Base-by-base conservation (phyloP, 73 alveolate species). In the Paramecium pentaurelia region DNA sequence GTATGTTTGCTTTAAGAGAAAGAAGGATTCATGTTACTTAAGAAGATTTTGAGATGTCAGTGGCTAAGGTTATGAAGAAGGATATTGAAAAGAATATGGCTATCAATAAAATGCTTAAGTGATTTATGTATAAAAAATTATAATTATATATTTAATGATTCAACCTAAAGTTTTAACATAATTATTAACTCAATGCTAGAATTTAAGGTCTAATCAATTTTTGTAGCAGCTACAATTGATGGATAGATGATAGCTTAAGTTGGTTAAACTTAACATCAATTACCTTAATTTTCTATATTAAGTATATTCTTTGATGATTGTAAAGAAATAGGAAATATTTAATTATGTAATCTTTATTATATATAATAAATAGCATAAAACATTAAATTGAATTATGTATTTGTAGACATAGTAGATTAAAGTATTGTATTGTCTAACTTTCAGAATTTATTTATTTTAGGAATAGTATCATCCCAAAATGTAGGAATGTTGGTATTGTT, bases 41-140 rank as follows among this genome's bases (percentile, higher is more conserved):
- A 87, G 99, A 99, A 89, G 99, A 99, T 92, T 99, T 99, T 91
- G 99, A 99, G 93, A 96, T 99, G 96, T 99, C 99, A 8, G 99
- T 97, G 18, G 98, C 99, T 22, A 99, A 99, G 96, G 99, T 99
- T 51, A 98, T 97, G 99, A 98, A 98, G 96, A 99, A 99, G 93
- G 99, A 99, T 88, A 95, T 97, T 51, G 99, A 99, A 91, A 98
- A 98, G 98, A 98, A 98, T 87, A 96, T 97, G 97, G 96, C 99
- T 44, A 88, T 98, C 86, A 96, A 96, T 95, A 94, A 96, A 93
- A 91, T 96, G 91, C 93, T 96, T 96, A 96, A 94, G 94, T 93
- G 93, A 32, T 14, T 16, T 32, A 60, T n/a, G 58, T 88, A 25
- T 42, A 68, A 10, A 34, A 28, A 16, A 64, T 64, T 64, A 64